Conservation (phyloP, 768 basidiomycete genomes). For the Pluteus cervinus region DNA sequence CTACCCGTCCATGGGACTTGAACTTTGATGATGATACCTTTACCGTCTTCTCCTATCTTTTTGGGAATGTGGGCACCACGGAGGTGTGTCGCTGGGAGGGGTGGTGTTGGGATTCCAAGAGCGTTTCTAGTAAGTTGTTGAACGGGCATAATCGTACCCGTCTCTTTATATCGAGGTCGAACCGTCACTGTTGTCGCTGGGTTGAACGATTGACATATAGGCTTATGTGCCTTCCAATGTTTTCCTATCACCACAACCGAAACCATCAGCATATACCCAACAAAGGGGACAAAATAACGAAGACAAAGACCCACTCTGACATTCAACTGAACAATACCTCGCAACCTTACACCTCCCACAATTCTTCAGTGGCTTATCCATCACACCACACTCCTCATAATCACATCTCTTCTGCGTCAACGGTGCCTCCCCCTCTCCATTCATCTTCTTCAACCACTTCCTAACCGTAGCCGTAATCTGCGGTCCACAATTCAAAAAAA, state of each 20-base stretch:
- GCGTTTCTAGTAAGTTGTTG: constrained; percentile 22
- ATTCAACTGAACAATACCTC: constrained; percentile 48
- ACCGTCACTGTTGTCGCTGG: constrained; percentile 36
- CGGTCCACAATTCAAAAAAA: constrained; percentile 32
- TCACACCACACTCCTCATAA: constrained; percentile 21
- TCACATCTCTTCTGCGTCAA: constrained; percentile 40
- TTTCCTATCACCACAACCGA: constrained; percentile 22
- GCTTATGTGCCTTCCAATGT: constrained; percentile 46
- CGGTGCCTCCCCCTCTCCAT: constrained; percentile 34
- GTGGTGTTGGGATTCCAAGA: constrained; percentile 19
- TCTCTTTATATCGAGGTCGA: constrained; percentile 36
- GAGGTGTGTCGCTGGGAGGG: constrained; percentile 13
- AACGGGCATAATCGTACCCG: constrained; percentile 12
- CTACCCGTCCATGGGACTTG: constrained; percentile 36
- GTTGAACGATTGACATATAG: constrained; percentile 37
- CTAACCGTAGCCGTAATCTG: constrained; percentile 35
- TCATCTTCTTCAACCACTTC: constrained; percentile 42
- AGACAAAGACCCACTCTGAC: constrained; percentile 48
- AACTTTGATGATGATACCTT: constrained; percentile 47
- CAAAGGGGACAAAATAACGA: not conserved
- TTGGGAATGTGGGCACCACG: constrained; percentile 18
- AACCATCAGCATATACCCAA: not conserved
- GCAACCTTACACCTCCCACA: constrained; percentile 39
- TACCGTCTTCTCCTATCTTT: constrained; percentile 19
- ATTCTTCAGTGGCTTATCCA: constrained; percentile 25